Evolutionary conservation across 805 yeast genomes (phyloP), one percentile per base, ranked within the genome.

Genomic region (Torulaspora delbrueckii): DNA sequence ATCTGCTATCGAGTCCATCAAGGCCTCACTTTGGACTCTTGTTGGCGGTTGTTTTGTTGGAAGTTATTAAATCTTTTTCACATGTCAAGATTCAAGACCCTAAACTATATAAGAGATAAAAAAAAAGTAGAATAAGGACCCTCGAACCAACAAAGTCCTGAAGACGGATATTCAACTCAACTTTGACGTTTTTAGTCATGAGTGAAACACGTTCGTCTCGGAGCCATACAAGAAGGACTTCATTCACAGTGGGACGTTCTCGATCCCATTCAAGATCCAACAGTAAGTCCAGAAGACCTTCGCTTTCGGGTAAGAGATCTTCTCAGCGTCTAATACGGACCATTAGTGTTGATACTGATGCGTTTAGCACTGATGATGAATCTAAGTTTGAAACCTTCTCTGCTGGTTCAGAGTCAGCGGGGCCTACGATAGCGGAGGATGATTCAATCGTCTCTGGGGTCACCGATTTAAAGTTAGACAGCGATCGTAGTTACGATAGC

Each of bases 211-310:
- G 52, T 8, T 31, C 45, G 22, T 45, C 52, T 16, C 45, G 52
- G 40, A 45, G 49, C 27, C 35, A 36, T 22, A 37, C 40, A 9
- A 46, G 47, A 14, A 39, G 43, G 26, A 45, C 41, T 25, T 43
- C 52, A 19, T 42, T 42, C 30, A 42, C 52, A 5, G 44, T 48
- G 8, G 47, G 49, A 13, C 40, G 43, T 32, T 41, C 56, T 8
- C 50, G 59, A 40, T 63, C 73, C 10, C 58, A 72, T 38, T 69
- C 76, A 2, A 54, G 75, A 22, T 71, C 75, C 8, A 53, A 69
- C 30, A 67, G 69, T 25, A 66, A 56, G 48, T 63, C 72, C 59
- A 71, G 60, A 33, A 55, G 56, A 42, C 54, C 56, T 6, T 55
- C 65, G 3, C 34, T 62, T 26, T 55, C 65, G 4, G 46, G 63